Evolutionary conservation across 257 asterid genomes (phyloP), one percentile per base, ranked within the genome.

Genomic region (Solanum appendiculatum): DNA sequence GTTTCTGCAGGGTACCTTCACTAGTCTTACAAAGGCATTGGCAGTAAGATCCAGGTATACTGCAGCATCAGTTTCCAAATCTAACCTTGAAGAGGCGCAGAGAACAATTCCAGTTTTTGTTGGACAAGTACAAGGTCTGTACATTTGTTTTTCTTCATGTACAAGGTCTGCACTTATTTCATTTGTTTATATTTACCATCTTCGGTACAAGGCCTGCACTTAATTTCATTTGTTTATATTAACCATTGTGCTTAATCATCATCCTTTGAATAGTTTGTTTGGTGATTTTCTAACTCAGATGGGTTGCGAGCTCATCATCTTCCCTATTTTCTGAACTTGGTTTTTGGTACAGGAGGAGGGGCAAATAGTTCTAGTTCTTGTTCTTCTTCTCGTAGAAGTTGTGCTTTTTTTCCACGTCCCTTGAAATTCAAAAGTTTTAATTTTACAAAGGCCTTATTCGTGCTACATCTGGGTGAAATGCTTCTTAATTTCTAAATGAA

Each of bases 1-100:
- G 68, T 48, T 69, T 83, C 84, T 88, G 94, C 93, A 96, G 99
- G 93, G 93, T 75, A 74, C 90, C 86, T 88, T 88, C 75, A 87
- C 88, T 85, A 85, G 91, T 89, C 89, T 93, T 39, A 84, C 90
- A 88, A 93, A 91, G 88, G 89, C 91, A 86, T 85, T 88, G 86
- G 29, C 87, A 34, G 86, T 87, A 56, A 60, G 91, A 83, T 88
- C 93, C 64, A 88, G 87, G 85, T 90, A 83, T 84, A 77, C 93
- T 27, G 83, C 85, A 86, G 89, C 92, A 23, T 87, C 93, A 64
- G 75, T 77, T 83, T 56, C 94, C 75, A 93, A 88, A 89, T 90
- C 87, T 89, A 86, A 89, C 87, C 58, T 81, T 86, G 93, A 89
- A 86, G 93, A 90, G 88, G 85, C 81, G 29, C 80, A 88, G 84